These are phyloP conservation scores for Chrysanthemum seticuspe DNA, from an alignment of 129 eudicot genomes.

Conservation along the genomic window DNA sequence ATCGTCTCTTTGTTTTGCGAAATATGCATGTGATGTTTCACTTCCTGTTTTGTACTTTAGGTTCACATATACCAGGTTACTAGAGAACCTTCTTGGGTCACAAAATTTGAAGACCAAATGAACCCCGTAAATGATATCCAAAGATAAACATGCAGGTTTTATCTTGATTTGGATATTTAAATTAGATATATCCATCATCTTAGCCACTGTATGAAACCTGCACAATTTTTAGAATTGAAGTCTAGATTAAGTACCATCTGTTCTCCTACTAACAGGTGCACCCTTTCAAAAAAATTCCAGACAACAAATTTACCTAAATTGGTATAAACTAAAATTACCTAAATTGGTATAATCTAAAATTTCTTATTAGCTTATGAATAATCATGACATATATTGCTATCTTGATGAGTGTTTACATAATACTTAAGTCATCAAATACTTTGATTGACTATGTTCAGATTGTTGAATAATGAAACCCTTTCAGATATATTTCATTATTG, in stretches of 20 bases:
- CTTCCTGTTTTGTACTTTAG: neutral
- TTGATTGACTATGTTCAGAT: no score
- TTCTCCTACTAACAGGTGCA: neutral
- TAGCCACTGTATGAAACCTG: neutral
- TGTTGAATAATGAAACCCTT: no score
- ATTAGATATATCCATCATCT: neutral
- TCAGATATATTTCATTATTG: no score
- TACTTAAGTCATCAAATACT: no score
- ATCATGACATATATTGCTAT: neutral
- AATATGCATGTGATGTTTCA: neutral
- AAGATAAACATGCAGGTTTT: neutral
- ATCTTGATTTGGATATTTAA: constrained; percentile 1
- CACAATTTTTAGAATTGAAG: neutral
- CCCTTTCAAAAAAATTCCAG: neutral
- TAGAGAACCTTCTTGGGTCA: neutral
- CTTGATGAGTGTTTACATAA: no score
- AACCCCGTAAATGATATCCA: neutral
- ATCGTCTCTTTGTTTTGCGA: neutral
- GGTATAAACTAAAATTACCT: neutral
- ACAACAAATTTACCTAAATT: neutral
- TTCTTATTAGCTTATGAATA: neutral
- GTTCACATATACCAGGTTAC: neutral
- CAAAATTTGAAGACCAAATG: neutral
- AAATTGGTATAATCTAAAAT: neutral
- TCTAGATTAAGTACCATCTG: neutral